Evolutionary conservation across 2,329 filamentous ascomycete genomes (phyloP).

Genomic region (Colletotrichum truncatum): DNA sequence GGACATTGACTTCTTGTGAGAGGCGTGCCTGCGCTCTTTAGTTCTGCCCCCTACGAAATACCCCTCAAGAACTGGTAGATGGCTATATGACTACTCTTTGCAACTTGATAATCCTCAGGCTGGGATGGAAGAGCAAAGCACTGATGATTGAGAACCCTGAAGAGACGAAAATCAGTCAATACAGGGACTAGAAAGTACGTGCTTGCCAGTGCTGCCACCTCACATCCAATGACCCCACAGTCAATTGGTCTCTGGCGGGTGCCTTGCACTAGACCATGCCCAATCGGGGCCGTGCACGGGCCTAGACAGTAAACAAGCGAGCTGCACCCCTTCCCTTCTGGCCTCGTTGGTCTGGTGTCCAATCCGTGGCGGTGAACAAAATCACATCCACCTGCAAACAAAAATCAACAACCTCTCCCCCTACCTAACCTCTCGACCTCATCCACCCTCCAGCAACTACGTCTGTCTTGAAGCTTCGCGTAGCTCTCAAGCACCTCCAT

Average conservation of each 20-base stretch:
- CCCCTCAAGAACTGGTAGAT: no score
- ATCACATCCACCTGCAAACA: constrained; percentile 38
- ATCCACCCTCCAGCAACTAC: constrained; percentile 35
- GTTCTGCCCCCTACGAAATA: no score
- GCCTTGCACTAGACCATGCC: constrained; percentile 36
- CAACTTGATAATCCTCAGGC: no score
- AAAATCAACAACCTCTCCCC: constrained; percentile 47
- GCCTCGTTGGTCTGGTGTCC: constrained; percentile 25
- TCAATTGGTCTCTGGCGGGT: constrained; percentile 19
- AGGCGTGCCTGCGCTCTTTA: neutral
- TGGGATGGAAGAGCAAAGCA: no score
- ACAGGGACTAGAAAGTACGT: neutral
- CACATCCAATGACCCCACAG: constrained; percentile 7
- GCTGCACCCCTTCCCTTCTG: constrained; percentile 34
- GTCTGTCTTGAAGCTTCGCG: constrained; percentile 33
- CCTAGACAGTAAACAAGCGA: constrained; percentile 45
- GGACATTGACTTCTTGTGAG: neutral
- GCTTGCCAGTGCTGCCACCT: constrained; percentile 8
- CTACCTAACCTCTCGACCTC: constrained; percentile 34
- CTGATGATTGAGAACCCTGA: no score
- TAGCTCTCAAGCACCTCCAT: constrained; percentile 42
- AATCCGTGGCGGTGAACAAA: constrained; percentile 45
- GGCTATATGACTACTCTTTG: no score
- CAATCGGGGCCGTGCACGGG: constrained; percentile 39
- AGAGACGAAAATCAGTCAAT: neutral